phyloP scores from a whole-genome alignment of 768 basidiomycete species.

The Amanita subjunquillea region DNA sequence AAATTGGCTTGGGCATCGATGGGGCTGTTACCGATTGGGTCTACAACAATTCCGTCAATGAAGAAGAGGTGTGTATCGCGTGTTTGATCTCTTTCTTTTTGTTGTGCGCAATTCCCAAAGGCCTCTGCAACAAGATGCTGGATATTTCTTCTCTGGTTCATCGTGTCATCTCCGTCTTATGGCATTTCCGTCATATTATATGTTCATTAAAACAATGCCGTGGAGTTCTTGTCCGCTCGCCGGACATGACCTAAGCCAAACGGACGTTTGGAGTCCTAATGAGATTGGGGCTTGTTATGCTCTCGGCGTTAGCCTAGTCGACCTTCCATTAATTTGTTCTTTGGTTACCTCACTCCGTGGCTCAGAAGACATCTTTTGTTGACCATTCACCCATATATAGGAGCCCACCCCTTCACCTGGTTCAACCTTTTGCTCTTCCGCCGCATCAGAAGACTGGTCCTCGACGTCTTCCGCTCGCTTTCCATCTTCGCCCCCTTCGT shows the following conservation, averaged over 20 bases:
- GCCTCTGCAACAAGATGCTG: background rate
- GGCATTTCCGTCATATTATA: background rate
- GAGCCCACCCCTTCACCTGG: constrained; percentile 18
- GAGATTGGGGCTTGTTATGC: background rate
- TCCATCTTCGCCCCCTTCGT: constrained; percentile 12
- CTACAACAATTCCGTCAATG: constrained; percentile 50
- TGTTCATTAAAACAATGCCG: background rate
- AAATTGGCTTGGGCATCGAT: constrained; percentile 54
- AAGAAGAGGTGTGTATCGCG: constrained; percentile 30
- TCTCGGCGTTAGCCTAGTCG: background rate
- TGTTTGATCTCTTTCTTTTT: background rate
- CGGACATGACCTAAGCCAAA: constrained; percentile 1
- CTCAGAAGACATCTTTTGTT: constrained; percentile 5
- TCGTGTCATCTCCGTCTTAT: background rate
- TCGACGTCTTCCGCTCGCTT: constrained; percentile 13
- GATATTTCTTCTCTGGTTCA: background rate
- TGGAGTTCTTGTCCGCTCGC: background rate
- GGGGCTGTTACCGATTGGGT: constrained; percentile 61
- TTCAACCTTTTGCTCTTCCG: constrained; percentile 23
- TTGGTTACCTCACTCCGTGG: background rate
- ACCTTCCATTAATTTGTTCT: constrained; percentile 3
- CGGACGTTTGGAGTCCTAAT: background rate
- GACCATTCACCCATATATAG: constrained; percentile 8
- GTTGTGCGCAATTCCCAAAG: background rate
- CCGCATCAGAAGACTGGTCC: constrained; percentile 22